phyloP scores from a whole-genome alignment of 495 filamentous ascomycete species.

The Penicillium macrosclerotiorum region DNA sequence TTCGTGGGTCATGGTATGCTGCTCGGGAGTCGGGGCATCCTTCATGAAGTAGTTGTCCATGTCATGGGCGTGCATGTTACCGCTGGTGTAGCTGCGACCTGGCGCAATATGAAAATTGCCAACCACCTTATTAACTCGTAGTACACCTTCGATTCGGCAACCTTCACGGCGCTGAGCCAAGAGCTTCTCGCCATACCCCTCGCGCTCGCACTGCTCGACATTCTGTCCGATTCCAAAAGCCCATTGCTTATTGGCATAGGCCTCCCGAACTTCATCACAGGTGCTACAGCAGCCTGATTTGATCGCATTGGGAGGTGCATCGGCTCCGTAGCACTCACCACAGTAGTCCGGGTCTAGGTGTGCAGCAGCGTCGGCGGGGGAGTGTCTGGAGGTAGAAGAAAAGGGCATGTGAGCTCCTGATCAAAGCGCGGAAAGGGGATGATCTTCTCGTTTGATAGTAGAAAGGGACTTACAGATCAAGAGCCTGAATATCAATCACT shows the following conservation, averaged over 20 bases:
- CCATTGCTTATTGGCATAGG: constrained; percentile 86
- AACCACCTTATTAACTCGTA: constrained; percentile 96
- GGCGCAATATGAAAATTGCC: constrained; percentile 99
- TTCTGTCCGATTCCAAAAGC: constrained; percentile 88
- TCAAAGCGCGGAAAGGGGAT: background rate
- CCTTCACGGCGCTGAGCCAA: constrained; percentile 86
- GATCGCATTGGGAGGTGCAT: constrained; percentile 60
- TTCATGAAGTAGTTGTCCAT: constrained; percentile 85
- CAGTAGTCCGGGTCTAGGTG: constrained; percentile 94
- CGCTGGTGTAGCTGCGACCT: constrained; percentile 87
- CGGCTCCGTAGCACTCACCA: constrained; percentile 87
- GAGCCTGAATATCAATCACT: constrained; percentile 69
- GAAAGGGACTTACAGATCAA: constrained; percentile 63
- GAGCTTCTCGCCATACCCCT: constrained; percentile 86
- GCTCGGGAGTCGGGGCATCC: constrained; percentile 44
- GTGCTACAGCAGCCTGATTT: constrained; percentile 92
- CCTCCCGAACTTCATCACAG: constrained; percentile 92
- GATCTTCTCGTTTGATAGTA: background rate
- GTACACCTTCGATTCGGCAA: constrained; percentile 88
- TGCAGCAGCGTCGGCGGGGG: constrained; percentile 61
- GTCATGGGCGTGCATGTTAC: constrained; percentile 96
- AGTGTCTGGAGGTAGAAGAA: constrained; percentile 46
- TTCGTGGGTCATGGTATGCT: constrained; percentile 85
- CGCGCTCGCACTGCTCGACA: constrained; percentile 92
- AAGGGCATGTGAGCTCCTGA: constrained; percentile 1